Evolutionary conservation across 2,329 filamentous ascomycete genomes (phyloP), one percentile per base, ranked within the genome.

Genomic region (Aspergillus latus): DNA sequence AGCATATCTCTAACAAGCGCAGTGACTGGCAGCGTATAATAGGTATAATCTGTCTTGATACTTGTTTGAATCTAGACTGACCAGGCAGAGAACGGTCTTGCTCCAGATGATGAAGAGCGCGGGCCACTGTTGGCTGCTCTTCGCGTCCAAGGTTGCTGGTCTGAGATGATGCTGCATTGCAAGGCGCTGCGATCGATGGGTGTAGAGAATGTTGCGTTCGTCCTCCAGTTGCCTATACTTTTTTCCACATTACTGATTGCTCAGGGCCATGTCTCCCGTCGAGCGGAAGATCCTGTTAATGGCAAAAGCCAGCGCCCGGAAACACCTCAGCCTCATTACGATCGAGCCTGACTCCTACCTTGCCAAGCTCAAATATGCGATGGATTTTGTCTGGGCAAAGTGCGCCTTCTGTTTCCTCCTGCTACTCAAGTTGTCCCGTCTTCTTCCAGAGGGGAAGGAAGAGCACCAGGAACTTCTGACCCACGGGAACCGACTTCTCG

Each of bases 311-410:
- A 76, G 78, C n/a, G 76, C 82, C 10, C 72, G 75, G n/a, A 70
- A 77, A 52, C 81, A 84, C 54, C 71, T 84, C 3, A 71, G 75
- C 3, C 75, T 80, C 15, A 76, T 83, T 32, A 72, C 81, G 36
- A 61, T 69, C n/a, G 71, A 78, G 46, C 73, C 77, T 44, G 66
- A 74, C 13, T 64, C 71, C 1, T 84, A 84, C 60, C 74, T 84
- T 6, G 75, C 72, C 11, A 80, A 78, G 13, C 75, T 84, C 34
- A 76, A 75, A 30, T 83, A 79, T 60, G 80, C 81, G 0, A 82
- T 82, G 75, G 80, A 83, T 53, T 84, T 83, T 57, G 81, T 84
- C 16, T 83, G 81, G 81, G 81, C 81, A 0, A 84, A 84, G 64
- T 81, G 79, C 49, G 80, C 81, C 0, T 84, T 83, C 58, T 83